Evolutionary conservation across 1,139 yeast genomes (phyloP).

Genomic region (Kodamaea plutei): DNA sequence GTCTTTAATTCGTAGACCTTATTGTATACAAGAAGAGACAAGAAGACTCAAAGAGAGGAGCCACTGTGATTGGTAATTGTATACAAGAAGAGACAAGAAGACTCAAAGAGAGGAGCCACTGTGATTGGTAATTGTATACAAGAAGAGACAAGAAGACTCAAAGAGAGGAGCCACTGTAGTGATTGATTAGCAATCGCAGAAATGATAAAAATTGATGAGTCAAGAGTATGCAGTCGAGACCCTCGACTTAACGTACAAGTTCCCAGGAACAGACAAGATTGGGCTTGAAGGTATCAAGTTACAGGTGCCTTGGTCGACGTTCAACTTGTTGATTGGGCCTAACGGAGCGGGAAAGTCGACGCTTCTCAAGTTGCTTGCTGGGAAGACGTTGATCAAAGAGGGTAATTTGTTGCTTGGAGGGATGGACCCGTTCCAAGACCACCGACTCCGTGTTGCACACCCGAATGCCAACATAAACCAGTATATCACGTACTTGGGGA

Average conservation of each 20-base stretch:
- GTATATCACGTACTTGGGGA: conserved; percentile 75
- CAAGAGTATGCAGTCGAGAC: conserved; percentile 59
- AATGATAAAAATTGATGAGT: too few species aligned
- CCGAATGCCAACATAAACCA: conserved; percentile 44
- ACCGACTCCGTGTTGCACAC: conserved; percentile 36
- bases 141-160: too few species aligned
- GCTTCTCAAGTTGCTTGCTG: conserved; percentile 75
- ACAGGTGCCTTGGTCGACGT: conserved; percentile 62
- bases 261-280: conserved; percentile 55
- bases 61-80: too few species aligned
- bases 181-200: too few species aligned
- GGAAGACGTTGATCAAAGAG: conserved; percentile 76
- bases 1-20: too few species aligned
- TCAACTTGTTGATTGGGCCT: conserved; percentile 82
- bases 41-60: too few species aligned
- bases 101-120: too few species aligned
- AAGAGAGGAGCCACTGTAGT: too few species aligned
- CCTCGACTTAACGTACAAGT: conserved; percentile 62
- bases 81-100: too few species aligned
- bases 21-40: too few species aligned
- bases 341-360: conserved; percentile 98
- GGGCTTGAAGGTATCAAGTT: conserved; percentile 67
- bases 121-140: too few species aligned
- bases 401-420: conserved; percentile 74
- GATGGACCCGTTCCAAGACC: conserved; percentile 78